These are phyloP conservation scores for Coemansia aciculifera DNA, from an alignment of 192 early-diverging fungal species.

Conservation along the genomic window DNA sequence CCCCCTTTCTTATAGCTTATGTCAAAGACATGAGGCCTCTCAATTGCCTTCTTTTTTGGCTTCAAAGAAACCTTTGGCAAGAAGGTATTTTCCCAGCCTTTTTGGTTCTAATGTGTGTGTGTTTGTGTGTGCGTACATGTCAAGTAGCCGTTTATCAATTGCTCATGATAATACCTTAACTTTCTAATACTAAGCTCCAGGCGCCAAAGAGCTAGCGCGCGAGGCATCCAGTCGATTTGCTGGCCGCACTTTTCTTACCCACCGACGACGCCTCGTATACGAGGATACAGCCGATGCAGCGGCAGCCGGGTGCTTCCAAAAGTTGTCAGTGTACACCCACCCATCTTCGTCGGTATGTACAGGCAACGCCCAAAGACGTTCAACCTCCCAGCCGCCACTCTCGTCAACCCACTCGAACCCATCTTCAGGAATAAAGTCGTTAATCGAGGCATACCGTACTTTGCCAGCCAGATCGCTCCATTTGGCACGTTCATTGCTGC, in stretches of 20 bases:
- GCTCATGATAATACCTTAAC: not conserved
- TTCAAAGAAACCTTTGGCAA: no score
- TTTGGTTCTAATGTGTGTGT: not conserved
- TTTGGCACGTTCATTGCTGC: conserved; percentile 61
- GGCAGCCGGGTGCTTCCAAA: conserved; percentile 59
- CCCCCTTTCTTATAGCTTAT: no score
- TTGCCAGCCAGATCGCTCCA: conserved; percentile 70
- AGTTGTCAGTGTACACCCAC: conserved; percentile 72
- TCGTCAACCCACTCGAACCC: conserved; percentile 62
- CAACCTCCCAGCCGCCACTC: conserved; percentile 59
- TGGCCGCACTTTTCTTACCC: conserved; percentile 58
- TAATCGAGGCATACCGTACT: conserved; percentile 55
- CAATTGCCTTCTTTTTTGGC: no score
- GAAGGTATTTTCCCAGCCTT: no score
- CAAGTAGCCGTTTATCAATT: not conserved
- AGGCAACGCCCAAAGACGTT: conserved; percentile 53
- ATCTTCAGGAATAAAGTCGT: conserved; percentile 57
- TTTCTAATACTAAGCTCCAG: not conserved
- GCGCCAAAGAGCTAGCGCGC: not conserved
- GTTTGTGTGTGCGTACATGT: not conserved
- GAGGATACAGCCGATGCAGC: conserved; percentile 48
- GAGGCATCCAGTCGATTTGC: conserved; percentile 4
- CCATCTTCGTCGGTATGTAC: conserved; percentile 57
- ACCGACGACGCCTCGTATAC: conserved; percentile 66
- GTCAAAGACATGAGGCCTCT: no score